Conservation (phyloP, 1,139 yeast genomes). For the Scheffersomyces illinoinensis region DNA sequence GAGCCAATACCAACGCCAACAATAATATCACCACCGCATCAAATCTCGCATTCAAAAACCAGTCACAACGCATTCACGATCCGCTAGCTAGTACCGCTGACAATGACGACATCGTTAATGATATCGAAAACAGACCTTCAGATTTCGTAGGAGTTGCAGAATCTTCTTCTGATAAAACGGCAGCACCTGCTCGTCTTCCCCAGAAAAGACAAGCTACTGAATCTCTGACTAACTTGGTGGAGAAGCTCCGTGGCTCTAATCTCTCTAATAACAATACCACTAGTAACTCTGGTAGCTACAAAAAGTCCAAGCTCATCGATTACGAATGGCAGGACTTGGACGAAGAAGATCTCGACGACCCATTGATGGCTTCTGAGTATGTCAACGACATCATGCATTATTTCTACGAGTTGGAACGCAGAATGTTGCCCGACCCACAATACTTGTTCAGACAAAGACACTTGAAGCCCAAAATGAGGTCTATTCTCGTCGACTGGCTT, state of each 20-base stretch:
- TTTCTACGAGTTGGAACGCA: slow-evolving; percentile 69
- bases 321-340: slow-evolving; percentile 89
- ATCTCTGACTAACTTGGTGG: slow-evolving; percentile 51
- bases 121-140: neutral
- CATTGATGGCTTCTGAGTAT: slow-evolving; percentile 93
- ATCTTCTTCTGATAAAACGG: slow-evolving; percentile 7
- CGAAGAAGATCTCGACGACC: slow-evolving; percentile 88
- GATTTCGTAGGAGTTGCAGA: slow-evolving; percentile 1
- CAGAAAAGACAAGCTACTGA: slow-evolving; percentile 60
- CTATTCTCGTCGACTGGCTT: slow-evolving; percentile 91
- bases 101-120: neutral
- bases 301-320: slow-evolving; percentile 41
- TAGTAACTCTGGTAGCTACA: slow-evolving; percentile 18
- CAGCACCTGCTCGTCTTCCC: slow-evolving; percentile 48
- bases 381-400: slow-evolving; percentile 84
- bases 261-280: slow-evolving; percentile 14
- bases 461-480: slow-evolving; percentile 82
- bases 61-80: slow-evolving; percentile 5
- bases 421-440: slow-evolving; percentile 76
- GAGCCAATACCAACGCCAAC: slow-evolving; percentile 1
- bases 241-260: slow-evolving; percentile 30
- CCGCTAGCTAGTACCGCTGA: slow-evolving; percentile 3
- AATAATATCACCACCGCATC: slow-evolving; percentile 1
- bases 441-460: slow-evolving; percentile 76
- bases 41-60: slow-evolving; percentile 1